These are phyloP conservation scores for Phytophthora ramorum DNA, from an alignment of 352 stramenopile genomes.

Conservation along the genomic window DNA sequence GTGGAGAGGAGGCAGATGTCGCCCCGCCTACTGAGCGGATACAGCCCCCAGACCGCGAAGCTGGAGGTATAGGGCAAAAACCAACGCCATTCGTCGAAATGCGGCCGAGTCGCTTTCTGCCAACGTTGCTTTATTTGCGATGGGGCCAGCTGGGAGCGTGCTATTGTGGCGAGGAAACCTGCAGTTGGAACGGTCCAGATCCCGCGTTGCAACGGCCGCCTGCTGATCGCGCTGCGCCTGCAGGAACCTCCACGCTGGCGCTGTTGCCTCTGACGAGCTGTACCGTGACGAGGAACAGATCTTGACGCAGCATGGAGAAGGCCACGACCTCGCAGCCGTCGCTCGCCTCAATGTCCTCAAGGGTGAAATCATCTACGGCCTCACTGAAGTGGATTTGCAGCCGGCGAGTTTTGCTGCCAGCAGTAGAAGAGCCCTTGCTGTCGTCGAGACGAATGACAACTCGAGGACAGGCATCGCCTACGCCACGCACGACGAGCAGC, in stretches of 20 bases:
- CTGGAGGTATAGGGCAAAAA: not conserved
- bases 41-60: no score
- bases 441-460: constrained; percentile 26
- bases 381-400: constrained; percentile 83
- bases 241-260: constrained; percentile 24
- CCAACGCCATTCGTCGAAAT: not conserved
- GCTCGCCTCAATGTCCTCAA: constrained; percentile 53
- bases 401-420: constrained; percentile 8
- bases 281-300: constrained; percentile 49
- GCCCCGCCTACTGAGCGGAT: not conserved
- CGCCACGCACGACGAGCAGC: constrained; percentile 5
- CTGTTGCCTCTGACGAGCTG: constrained; percentile 6
- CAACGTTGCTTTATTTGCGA: constrained; percentile 7
- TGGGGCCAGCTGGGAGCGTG: constrained; percentile 13
- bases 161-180: not conserved
- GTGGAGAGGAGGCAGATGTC: not conserved
- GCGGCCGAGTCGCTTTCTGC: not conserved
- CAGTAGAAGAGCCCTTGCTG: constrained; percentile 12
- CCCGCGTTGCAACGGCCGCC: constrained; percentile 21
- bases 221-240: constrained; percentile 20
- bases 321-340: constrained; percentile 37
- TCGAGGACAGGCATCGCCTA: constrained; percentile 29
- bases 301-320: constrained; percentile 51
- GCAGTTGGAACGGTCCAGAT: constrained; percentile 35
- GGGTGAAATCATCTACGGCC: constrained; percentile 63